These are phyloP conservation scores for Candida ulmi DNA, from an alignment of 805 yeast species.

Conservation along the genomic window DNA sequence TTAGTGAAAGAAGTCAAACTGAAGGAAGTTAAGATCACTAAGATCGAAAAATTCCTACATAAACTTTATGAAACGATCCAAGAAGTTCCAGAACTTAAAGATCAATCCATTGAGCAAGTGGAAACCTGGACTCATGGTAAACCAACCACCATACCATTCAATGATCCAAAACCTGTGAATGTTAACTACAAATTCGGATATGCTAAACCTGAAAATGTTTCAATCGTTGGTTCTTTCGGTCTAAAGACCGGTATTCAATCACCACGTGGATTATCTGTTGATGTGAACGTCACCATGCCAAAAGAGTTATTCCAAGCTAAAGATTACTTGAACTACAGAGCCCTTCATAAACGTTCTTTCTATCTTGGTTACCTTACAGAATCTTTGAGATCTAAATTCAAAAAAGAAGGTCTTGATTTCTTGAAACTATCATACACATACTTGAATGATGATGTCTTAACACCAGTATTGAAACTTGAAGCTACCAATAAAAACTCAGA, in stretches of 20 bases:
- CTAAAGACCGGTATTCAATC: constrained; percentile 71
- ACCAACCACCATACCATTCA: constrained; percentile 69
- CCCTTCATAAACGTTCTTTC: constrained; percentile 83
- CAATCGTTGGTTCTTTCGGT: constrained; percentile 86
- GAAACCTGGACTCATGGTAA: constrained; percentile 46
- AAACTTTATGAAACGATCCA: constrained; percentile 64
- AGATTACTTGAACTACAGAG: constrained; percentile 87
- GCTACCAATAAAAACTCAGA: constrained; percentile 44
- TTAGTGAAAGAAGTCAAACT: constrained; percentile 73
- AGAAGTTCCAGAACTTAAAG: constrained; percentile 51
- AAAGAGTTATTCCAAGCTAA: constrained; percentile 66
- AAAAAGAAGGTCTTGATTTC: constrained; percentile 45
- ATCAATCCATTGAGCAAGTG: constrained; percentile 52
- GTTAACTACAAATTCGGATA: constrained; percentile 70
- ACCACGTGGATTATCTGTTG: constrained; percentile 62
- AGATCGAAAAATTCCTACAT: constrained; percentile 72
- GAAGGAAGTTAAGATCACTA: constrained; percentile 59
- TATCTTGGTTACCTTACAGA: constrained; percentile 77
- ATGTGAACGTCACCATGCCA: constrained; percentile 83
- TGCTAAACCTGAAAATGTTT: constrained; percentile 63
- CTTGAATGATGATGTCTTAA: constrained; percentile 68
- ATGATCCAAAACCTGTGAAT: constrained; percentile 80
- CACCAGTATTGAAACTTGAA: constrained; percentile 67
- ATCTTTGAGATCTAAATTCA: constrained; percentile 47
- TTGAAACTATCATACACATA: constrained; percentile 56